A percentile compares a stretch with the other conserved stretches of the same genome.
phyloP scores from a whole-genome alignment of 805 yeast genomes.

The Metschnikowia dekortorum region DNA sequence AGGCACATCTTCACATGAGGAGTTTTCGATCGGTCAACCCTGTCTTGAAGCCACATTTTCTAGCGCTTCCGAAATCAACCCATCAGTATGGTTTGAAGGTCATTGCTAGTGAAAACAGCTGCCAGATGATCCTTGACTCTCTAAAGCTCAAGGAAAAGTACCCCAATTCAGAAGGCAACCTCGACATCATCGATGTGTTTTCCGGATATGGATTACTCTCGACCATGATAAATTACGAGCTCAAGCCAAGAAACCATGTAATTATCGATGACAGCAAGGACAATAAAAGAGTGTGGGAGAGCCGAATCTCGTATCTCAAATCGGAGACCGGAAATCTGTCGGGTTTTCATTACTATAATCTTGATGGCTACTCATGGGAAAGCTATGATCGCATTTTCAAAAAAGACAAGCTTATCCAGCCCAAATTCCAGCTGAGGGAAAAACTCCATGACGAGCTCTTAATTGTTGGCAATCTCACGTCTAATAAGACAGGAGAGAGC shows the following conservation, averaged over 20 bases:
- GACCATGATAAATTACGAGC: conserved; percentile 52
- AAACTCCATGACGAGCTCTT: conserved; percentile 51
- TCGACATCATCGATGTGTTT: conserved; percentile 56
- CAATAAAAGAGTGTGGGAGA: conserved; percentile 25
- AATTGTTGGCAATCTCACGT: conserved; percentile 55
- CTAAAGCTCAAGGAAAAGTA: conserved; percentile 38
- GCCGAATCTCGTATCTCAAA: conserved; percentile 21
- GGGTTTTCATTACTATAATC: conserved; percentile 28
- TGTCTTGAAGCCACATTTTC: conserved; percentile 20
- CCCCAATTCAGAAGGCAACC: conserved; percentile 28
- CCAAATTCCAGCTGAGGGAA: conserved; percentile 25
- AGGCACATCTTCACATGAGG: conserved; percentile 1
- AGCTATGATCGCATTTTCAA: conserved; percentile 50
- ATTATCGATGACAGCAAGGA: conserved; percentile 50
- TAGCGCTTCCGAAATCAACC: conserved; percentile 16
- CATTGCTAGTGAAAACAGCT: conserved; percentile 18
- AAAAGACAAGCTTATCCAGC: conserved; percentile 38
- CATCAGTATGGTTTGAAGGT: conserved; percentile 26
- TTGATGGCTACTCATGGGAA: conserved; percentile 67
- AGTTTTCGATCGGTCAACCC: conserved; percentile 27
- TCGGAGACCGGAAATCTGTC: conserved; percentile 23
- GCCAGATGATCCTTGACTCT: conserved; percentile 43
- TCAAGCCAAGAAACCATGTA: conserved; percentile 61
- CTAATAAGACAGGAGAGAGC: conserved; percentile 53
- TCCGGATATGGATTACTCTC: conserved; percentile 61